Evolutionary conservation across 805 yeast genomes (phyloP).

Genomic region (Candida germanica): DNA sequence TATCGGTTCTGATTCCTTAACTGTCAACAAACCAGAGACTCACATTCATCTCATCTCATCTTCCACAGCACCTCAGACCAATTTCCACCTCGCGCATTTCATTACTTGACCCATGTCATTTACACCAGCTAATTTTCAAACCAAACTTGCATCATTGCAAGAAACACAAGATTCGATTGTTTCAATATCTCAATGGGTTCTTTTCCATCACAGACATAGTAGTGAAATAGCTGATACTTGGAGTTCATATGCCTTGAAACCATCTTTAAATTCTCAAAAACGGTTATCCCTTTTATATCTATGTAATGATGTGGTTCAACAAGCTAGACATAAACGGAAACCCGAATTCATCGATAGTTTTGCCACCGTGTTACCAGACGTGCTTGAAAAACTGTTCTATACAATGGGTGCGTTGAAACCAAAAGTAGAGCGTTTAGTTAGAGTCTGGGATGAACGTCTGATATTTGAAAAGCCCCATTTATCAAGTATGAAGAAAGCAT

Average conservation of each 20-base stretch:
- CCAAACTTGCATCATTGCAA: conserved; percentile 36
- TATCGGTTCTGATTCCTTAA: too few relatives aligned
- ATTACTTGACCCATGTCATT: conserved; percentile 44
- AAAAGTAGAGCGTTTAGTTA: conserved; percentile 49
- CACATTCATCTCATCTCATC: too few relatives aligned
- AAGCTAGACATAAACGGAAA: conserved; percentile 61
- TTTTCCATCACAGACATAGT: conserved; percentile 42
- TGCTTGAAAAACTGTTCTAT: conserved; percentile 31
- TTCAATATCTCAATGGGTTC: conserved; percentile 45
- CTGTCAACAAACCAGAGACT: too few relatives aligned
- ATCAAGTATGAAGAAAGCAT: conserved; percentile 17
- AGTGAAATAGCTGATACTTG: conserved; percentile 34
- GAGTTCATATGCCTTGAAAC: conserved; percentile 26
- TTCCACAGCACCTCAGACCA: too few relatives aligned
- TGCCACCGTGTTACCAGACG: conserved; percentile 44
- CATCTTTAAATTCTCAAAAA: conserved; percentile 20
- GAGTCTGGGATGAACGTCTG: conserved; percentile 56
- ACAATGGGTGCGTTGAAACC: conserved; percentile 36
- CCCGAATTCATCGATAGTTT: conserved; percentile 59
- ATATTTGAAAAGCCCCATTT: conserved; percentile 38
- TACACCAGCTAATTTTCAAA: conserved; percentile 29
- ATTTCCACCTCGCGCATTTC: conserved; percentile 4
- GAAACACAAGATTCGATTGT: conserved; percentile 48
- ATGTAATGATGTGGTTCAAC: conserved; percentile 80
- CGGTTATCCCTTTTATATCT: conserved; percentile 62